These are phyloP conservation scores for Taxawa tesnikishii DNA, from an alignment of 2,329 filamentous ascomycete genomes.

Conservation along the genomic window DNA sequence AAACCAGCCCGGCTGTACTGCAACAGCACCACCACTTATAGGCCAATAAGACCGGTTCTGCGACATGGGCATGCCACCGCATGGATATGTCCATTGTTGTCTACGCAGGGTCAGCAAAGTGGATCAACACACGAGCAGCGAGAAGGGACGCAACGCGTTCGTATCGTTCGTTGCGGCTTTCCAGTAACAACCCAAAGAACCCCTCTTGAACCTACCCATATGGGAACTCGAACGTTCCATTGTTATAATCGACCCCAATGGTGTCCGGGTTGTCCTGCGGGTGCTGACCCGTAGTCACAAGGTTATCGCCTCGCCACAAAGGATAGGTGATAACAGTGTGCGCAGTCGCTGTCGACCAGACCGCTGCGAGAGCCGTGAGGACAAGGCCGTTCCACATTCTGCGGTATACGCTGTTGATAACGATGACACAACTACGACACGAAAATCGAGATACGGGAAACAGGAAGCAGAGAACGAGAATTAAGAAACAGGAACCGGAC, in stretches of 20 bases:
- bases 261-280: constrained; percentile 23
- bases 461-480: not conserved
- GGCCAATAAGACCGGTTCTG: constrained; percentile 90
- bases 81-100: constrained; percentile 94
- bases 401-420: not conserved
- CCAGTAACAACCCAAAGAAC: too few relatives aligned
- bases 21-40: constrained; percentile 69
- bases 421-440: not conserved
- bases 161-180: too few relatives aligned
- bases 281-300: constrained; percentile 56
- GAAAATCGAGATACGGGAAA: not conserved
- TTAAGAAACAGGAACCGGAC: too few relatives aligned
- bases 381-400: not conserved
- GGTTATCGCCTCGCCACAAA: constrained; percentile 76
- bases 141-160: too few relatives aligned
- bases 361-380: not conserved
- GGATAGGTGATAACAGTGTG: constrained; percentile 81
- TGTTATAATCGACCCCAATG: constrained; percentile 33
- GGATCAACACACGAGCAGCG: not conserved
- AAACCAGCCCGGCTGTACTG: constrained; percentile 94
- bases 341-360: constrained; percentile 22
- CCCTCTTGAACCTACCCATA: constrained; percentile 43
- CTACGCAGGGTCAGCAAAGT: constrained; percentile 19
- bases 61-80: constrained; percentile 67
- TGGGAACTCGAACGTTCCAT: constrained; percentile 46